Conservation (phyloP, 139 green algal species). For the Coccomyxa sp. region DNA sequence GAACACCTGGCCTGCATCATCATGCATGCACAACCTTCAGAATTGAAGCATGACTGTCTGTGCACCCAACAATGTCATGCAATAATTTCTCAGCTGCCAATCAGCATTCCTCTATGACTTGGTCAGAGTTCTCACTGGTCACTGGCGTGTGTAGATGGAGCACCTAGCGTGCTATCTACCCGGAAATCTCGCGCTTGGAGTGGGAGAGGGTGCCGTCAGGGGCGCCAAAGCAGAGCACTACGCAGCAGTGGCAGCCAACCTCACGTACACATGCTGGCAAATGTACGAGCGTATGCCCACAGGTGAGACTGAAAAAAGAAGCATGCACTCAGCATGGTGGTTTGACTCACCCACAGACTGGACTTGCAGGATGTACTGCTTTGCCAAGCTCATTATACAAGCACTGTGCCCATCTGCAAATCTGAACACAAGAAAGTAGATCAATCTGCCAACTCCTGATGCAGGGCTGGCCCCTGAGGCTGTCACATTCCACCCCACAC, state of each 20-base stretch:
- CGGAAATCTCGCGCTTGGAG: conserved; percentile 65
- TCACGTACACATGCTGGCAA: conserved; percentile 52
- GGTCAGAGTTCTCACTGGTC: too few relatives aligned
- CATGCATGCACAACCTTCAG: too few relatives aligned
- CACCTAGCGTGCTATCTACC: conserved; percentile 74
- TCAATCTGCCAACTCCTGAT: neutral
- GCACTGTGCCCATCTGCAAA: neutral
- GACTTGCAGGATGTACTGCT: neutral
- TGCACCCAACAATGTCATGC: too few relatives aligned
- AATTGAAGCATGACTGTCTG: too few relatives aligned
- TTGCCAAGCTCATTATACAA: neutral
- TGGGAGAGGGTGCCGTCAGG: conserved; percentile 27
- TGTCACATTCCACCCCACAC: conserved; percentile 2
- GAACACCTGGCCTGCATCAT: conserved; percentile 77
- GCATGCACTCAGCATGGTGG: neutral
- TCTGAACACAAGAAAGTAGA: neutral
- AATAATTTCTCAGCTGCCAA: too few relatives aligned
- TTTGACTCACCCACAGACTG: neutral
- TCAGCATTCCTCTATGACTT: too few relatives aligned
- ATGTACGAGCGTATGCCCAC: conserved; percentile 47
- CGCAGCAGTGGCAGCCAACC: conserved; percentile 34
- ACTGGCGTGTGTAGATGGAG: conserved; percentile 50
- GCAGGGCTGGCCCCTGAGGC: conserved; percentile 19
- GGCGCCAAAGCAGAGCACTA: conserved; percentile 41
- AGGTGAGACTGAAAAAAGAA: neutral